These are phyloP conservation scores for Syzygium jambos DNA, from an alignment of 345 rosid species.

Conservation along the genomic window DNA sequence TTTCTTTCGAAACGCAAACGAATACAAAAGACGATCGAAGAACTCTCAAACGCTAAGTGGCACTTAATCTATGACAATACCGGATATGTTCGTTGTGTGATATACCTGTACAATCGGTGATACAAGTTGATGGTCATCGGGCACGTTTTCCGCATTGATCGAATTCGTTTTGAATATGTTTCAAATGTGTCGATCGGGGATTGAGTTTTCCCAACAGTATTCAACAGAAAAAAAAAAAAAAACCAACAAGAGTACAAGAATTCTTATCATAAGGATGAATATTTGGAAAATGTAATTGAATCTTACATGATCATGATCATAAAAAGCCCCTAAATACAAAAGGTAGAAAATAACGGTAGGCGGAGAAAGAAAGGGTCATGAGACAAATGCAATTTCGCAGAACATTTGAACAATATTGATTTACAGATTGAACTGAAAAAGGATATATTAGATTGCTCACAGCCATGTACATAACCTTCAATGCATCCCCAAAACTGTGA, in stretches of 20 bases:
- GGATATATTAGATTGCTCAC: neutral
- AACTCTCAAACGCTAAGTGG: too few species aligned
- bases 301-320: neutral
- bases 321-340: neutral
- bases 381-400: neutral
- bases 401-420: neutral
- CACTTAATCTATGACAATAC: too few species aligned
- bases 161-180: too few species aligned
- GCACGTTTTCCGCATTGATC: too few species aligned
- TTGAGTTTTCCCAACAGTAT: too few species aligned
- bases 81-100: too few species aligned
- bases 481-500: neutral
- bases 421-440: neutral
- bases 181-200: too few species aligned
- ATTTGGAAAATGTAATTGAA: neutral
- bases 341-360: neutral
- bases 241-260: neutral
- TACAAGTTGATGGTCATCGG: too few species aligned
- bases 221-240: too few species aligned
- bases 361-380: neutral
- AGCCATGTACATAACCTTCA: neutral
- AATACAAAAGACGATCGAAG: too few species aligned
- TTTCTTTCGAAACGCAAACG: too few species aligned
- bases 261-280: neutral
- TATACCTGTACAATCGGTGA: too few species aligned